Evolutionary conservation across 1,284 basidiomycete genomes (phyloP).

Genomic region (Ceratobasidium sp.): DNA sequence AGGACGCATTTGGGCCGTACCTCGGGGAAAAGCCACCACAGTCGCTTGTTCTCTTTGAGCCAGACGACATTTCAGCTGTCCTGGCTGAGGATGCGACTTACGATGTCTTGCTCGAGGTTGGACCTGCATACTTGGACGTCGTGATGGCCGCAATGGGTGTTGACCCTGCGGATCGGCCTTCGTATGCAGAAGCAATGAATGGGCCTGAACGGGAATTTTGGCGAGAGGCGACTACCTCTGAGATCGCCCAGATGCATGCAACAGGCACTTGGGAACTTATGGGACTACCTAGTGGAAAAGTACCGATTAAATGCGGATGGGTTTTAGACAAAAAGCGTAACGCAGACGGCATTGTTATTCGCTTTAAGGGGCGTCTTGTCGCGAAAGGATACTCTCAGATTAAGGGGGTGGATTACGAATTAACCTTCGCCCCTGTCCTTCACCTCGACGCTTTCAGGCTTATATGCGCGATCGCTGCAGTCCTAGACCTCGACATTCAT

Average conservation of each 20-base stretch:
- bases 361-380: not conserved
- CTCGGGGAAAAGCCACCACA: not conserved
- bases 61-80: no score
- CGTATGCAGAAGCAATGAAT: slow-evolving; percentile 12
- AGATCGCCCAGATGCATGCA: slow-evolving; percentile 12
- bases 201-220: slow-evolving; percentile 12
- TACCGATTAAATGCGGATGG: slow-evolving; percentile 15
- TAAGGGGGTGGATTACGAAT: slow-evolving; percentile 10
- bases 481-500: slow-evolving; percentile 52
- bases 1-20: slow-evolving; percentile 8
- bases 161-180: not conserved
- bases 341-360: slow-evolving; percentile 7
- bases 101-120: no score
- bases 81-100: no score
- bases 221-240: slow-evolving; percentile 4
- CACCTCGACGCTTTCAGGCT: slow-evolving; percentile 1
- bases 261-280: slow-evolving; percentile 9
- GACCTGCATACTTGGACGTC: no score
- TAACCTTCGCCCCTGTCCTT: slow-evolving; percentile 27
- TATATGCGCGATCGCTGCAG: slow-evolving; percentile 54
- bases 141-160: no score
- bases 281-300: slow-evolving; percentile 14
- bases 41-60: no score
- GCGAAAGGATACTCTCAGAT: slow-evolving; percentile 19
- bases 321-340: not conserved